These are phyloP conservation scores for Backusella psychrophila DNA, from an alignment of 192 early-diverging fungal genomes.

Conservation along the genomic window DNA sequence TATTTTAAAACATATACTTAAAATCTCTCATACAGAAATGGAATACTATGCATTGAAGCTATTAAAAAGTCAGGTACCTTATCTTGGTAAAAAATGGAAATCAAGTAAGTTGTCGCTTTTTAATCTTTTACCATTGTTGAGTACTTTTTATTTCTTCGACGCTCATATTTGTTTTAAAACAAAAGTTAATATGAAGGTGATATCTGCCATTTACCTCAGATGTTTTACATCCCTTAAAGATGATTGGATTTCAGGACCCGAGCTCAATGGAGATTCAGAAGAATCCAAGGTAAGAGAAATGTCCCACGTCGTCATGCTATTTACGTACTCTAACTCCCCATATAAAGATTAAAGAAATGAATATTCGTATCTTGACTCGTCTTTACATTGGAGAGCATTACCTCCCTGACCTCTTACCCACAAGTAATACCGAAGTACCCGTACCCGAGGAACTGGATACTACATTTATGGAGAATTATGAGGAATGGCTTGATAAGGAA, in stretches of 20 bases:
- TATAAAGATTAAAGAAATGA: conserved; percentile 61
- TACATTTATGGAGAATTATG: conserved; percentile 63
- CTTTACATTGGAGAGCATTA: conserved; percentile 59
- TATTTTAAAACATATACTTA: conserved; percentile 73
- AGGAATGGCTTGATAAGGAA: conserved; percentile 63
- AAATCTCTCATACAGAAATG: conserved; percentile 63
- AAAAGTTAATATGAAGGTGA: conserved; percentile 75
- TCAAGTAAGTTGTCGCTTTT: conserved; percentile 39
- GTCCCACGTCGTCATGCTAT: too few species aligned
- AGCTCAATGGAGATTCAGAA: conserved; percentile 67
- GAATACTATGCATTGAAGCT: conserved; percentile 75
- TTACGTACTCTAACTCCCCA: neutral
- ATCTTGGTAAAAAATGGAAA: conserved; percentile 78
- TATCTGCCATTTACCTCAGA: conserved; percentile 73
- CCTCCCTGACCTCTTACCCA: conserved; percentile 4
- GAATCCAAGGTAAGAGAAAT: conserved; percentile 57
- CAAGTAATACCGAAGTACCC: neutral
- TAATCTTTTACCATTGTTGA: too few species aligned
- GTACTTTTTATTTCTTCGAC: neutral
- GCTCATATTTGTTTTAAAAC: neutral
- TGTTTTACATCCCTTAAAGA: conserved; percentile 65
- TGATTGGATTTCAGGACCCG: conserved; percentile 66
- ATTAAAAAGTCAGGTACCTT: conserved; percentile 77
- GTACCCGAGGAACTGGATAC: conserved; percentile 48
- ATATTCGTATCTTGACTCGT: conserved; percentile 56